Evolutionary conservation across 2,329 filamentous ascomycete species (phyloP).

Genomic region (Verticillium nonalfalfae): DNA sequence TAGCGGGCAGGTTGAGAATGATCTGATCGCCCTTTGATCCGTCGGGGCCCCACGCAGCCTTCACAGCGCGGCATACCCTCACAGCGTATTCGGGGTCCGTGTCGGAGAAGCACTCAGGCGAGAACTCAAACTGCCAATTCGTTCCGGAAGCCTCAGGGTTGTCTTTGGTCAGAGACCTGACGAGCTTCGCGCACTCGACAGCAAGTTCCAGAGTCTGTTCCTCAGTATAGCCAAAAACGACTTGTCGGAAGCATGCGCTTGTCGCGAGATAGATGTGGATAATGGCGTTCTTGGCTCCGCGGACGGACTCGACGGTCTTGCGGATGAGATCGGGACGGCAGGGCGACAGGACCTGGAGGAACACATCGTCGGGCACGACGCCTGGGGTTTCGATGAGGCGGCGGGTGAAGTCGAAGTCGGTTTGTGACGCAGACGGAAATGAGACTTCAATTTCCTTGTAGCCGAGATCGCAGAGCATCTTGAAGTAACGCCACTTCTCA

Average conservation of each 20-base stretch:
- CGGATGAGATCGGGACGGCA: slow-evolving; percentile 88
- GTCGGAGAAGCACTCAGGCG: slow-evolving; percentile 86
- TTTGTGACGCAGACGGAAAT: slow-evolving; percentile 90
- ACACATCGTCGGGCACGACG: slow-evolving; percentile 80
- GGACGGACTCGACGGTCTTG: slow-evolving; percentile 81
- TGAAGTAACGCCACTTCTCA: slow-evolving; percentile 92
- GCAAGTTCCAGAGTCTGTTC: slow-evolving; percentile 77
- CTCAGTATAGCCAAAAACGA: slow-evolving; percentile 84
- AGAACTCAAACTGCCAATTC: slow-evolving; percentile 77
- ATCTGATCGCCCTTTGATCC: slow-evolving; percentile 65
- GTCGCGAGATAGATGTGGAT: slow-evolving; percentile 95
- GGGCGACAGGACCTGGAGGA: slow-evolving; percentile 84
- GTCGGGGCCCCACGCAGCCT: slow-evolving; percentile 78
- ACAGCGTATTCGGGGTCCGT: slow-evolving; percentile 78
- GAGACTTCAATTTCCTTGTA: slow-evolving; percentile 98
- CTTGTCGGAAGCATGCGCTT: slow-evolving; percentile 86
- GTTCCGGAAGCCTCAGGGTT: slow-evolving; percentile 51
- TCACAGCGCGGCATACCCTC: slow-evolving; percentile 84
- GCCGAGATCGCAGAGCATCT: slow-evolving; percentile 85
- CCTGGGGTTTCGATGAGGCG: slow-evolving; percentile 80
- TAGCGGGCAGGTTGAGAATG: slow-evolving; percentile 96
- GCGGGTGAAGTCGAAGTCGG: slow-evolving; percentile 92
- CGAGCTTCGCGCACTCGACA: slow-evolving; percentile 78
- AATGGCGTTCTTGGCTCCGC: slow-evolving; percentile 87
- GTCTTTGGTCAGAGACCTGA: slow-evolving; percentile 84